Evolutionary conservation across 331 rosid species (phyloP).

Genomic region (Prunus yedoensis): DNA sequence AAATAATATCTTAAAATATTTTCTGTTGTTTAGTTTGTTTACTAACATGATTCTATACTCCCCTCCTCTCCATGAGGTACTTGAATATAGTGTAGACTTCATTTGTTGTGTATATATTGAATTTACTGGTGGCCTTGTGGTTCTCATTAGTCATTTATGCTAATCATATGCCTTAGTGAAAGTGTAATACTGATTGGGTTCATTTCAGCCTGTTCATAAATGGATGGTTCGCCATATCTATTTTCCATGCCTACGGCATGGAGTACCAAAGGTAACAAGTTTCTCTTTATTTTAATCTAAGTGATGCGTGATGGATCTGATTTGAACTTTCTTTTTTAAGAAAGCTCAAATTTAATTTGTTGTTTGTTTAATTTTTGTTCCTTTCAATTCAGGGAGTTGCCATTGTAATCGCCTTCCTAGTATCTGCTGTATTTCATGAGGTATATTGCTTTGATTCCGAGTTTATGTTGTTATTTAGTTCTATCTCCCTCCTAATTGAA

Average conservation of each 20-base stretch:
- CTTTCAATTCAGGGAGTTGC: constrained; percentile 58
- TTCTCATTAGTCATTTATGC: neutral
- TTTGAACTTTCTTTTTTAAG: constrained; percentile 5
- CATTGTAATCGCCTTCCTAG: constrained; percentile 64
- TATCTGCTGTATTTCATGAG: constrained; percentile 97
- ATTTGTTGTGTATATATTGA: neutral
- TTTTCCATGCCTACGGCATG: constrained; percentile 79
- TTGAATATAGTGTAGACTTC: neutral
- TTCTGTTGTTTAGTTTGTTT: neutral
- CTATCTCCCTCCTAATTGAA: neutral
- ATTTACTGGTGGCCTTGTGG: neutral
- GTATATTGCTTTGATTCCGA: constrained; percentile 32
- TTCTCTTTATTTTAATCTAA: constrained; percentile 13
- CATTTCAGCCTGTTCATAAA: constrained; percentile 89
- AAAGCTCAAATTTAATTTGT: neutral
- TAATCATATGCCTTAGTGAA: neutral
- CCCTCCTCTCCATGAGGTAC: neutral
- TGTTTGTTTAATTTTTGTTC: constrained; percentile 1
- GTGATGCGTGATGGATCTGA: constrained; percentile 11
- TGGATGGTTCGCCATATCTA: constrained; percentile 98
- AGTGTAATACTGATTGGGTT: constrained; percentile 33
- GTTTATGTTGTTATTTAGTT: neutral
- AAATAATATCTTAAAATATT: neutral
- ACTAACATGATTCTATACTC: neutral
- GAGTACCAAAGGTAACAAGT: constrained; percentile 76